phyloP scores from a whole-genome alignment of 805 yeast genomes.

The Nakazawaea holstii region DNA sequence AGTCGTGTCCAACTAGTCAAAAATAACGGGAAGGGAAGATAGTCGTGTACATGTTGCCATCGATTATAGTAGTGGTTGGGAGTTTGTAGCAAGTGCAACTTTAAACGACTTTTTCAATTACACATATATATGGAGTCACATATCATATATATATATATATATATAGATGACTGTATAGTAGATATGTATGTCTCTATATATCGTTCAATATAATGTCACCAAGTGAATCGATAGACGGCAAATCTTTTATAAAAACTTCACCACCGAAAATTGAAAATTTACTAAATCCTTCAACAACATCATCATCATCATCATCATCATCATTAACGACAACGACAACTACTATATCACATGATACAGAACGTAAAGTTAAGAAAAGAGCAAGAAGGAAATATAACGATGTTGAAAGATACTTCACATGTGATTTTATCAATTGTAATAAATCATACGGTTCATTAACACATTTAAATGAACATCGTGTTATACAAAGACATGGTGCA shows the following conservation, averaged over 20 bases:
- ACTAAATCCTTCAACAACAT: background rate
- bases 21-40: too few species aligned
- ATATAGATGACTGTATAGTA: background rate
- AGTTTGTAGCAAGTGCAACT: background rate
- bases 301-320: background rate
- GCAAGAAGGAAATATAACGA: constrained; percentile 41
- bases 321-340: background rate
- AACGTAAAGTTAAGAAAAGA: constrained; percentile 16
- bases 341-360: background rate
- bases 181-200: background rate
- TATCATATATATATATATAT: too few species aligned
- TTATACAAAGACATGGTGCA: constrained; percentile 39
- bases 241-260: background rate
- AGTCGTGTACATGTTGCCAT: too few species aligned
- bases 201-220: too few species aligned
- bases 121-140: background rate
- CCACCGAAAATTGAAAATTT: background rate
- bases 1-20: too few species aligned
- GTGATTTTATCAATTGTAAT: constrained; percentile 34
- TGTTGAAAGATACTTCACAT: constrained; percentile 39
- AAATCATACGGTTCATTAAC: constrained; percentile 46
- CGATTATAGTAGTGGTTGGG: too few species aligned
- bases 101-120: background rate
- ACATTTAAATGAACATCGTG: constrained; percentile 43
- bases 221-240: too few species aligned